Evolutionary conservation across 495 filamentous ascomycete genomes (phyloP).

Genomic region (Cenococcum geophilum): DNA sequence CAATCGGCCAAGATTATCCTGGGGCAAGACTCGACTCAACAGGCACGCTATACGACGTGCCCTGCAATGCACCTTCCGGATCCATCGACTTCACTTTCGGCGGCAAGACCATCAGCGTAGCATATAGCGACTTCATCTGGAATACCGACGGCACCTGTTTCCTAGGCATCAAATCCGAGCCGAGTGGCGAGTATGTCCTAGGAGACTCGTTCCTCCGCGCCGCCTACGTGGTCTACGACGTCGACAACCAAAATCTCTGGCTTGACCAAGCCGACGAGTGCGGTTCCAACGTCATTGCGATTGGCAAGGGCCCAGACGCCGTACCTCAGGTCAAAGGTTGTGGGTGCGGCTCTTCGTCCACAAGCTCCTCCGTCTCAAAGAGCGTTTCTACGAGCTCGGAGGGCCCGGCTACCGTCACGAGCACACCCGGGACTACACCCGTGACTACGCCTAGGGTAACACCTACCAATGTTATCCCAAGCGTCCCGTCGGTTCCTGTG

Average conservation of each 20-base stretch:
- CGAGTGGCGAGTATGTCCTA: background rate
- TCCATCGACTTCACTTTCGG: background rate
- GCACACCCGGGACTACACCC: too few relatives aligned
- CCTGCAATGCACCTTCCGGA: background rate
- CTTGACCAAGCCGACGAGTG: background rate
- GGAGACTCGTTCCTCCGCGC: background rate
- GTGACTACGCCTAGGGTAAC: too few relatives aligned
- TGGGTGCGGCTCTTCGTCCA: background rate
- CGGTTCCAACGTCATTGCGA: background rate
- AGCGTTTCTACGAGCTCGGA: too few relatives aligned
- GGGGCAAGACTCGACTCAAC: background rate
- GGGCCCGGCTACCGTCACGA: too few relatives aligned
- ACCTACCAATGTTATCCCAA: too few relatives aligned
- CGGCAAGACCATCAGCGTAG: background rate
- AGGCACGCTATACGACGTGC: background rate
- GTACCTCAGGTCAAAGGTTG: background rate
- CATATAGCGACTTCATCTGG: background rate
- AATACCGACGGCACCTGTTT: background rate
- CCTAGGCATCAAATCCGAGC: background rate
- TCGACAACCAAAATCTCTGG: background rate
- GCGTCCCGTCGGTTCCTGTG: too few relatives aligned
- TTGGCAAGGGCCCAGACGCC: background rate
- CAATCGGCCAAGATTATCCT: background rate
- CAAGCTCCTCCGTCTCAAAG: background rate
- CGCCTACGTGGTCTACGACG: background rate